Percentiles rank a stretch among this genome's conserved stretches.
phyloP scores from a whole-genome alignment of 441 rosid species.

The Aquilaria agallochum region DNA sequence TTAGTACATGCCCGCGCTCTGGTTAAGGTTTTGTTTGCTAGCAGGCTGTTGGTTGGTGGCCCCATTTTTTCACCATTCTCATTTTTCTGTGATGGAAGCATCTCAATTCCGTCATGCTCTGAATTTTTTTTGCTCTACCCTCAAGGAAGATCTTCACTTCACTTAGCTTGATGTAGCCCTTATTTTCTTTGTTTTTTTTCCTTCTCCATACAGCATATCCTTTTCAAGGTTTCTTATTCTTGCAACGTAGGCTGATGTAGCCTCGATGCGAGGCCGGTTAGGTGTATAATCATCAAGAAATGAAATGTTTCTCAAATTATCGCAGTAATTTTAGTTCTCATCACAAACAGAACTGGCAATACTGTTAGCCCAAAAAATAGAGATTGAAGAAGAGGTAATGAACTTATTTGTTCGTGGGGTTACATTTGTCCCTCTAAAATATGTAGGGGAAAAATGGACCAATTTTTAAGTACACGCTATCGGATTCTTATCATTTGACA shows the following conservation, averaged over 20 bases:
- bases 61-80: neutral
- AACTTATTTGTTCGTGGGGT: too few species aligned
- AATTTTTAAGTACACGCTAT: too few species aligned
- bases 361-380: too few species aligned
- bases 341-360: too few species aligned
- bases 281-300: conserved; percentile 14
- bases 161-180: neutral
- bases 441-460: too few species aligned
- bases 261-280: conserved; percentile 14
- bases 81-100: conserved; percentile 16
- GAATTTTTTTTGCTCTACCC: conserved; percentile 2
- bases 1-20: neutral
- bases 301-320: conserved; percentile 2
- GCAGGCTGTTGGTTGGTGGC: neutral
- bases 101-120: conserved; percentile 19
- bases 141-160: conserved; percentile 1
- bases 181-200: neutral
- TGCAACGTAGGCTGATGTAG: conserved; percentile 12
- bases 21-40: conserved; percentile 8
- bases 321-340: neutral
- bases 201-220: neutral
- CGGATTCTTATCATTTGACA: too few species aligned
- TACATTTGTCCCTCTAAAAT: too few species aligned
- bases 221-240: conserved; percentile 9
- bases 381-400: too few species aligned